Base-by-base conservation (phyloP, 768 basidiomycete genomes). In the Calocera viscosa region DNA sequence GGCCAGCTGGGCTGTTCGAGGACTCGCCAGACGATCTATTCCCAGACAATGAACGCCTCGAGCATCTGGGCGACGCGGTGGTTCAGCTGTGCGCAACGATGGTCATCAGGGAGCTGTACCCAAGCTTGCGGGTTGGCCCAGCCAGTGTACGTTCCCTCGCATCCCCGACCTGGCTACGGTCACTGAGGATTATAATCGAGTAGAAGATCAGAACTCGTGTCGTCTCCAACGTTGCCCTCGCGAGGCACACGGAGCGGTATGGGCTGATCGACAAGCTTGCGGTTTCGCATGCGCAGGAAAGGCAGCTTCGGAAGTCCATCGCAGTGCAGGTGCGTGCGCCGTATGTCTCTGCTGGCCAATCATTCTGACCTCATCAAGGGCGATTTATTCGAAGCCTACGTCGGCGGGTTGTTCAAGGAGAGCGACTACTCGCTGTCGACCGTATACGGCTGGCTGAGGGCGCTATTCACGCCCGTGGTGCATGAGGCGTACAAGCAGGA, bases 141-240 rank as follows among this genome's bases (percentile, higher is more conserved):
- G 53, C 53, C 30, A 60, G 53, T 30, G 53, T 60, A 32, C 53
- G 53, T 22, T n/a, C n/a, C n/a, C n/a, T n/a, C n/a, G n/a, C 49
- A 40, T 40, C 19, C 11, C 53, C 53, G 24, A 28, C 26, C 24
- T 60, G 26, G n/a, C n/a, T n/a, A n/a, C n/a, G n/a, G n/a, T n/a
- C n/a, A n/a, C 14, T 32, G 10, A 11, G 14, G 53, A 24, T 24
- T 5, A 17, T 47, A 7, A 47, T 24, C 53, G 53, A 28, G 53
- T 26, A 60, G 53, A 60, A 60, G 30, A 26, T 60, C 16, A 60
- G 53, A 32, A 60, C 53, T 2, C 24, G 53, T 10, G 53, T 60
- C 19, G 53, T 60, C 26, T 28, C 7, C 26, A 60, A 60, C 30
- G 30, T 60, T 26, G 24, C 53, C 2, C 53, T 60, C 19, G 53